These are phyloP conservation scores for Pythium insidiosum DNA, from an alignment of 352 stramenopile genomes.

Conservation along the genomic window DNA sequence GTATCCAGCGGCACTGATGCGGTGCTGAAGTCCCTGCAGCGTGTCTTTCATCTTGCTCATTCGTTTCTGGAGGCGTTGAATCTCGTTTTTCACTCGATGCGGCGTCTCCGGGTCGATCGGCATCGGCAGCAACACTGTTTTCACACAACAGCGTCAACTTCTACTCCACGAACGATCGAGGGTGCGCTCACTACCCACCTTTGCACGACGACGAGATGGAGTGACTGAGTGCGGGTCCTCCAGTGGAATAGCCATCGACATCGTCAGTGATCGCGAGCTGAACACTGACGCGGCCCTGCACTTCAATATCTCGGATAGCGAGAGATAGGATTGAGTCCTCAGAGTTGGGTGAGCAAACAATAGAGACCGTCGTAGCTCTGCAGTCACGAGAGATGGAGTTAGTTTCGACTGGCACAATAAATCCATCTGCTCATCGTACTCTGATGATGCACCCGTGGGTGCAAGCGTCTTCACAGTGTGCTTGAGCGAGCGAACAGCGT, in stretches of 20 bases:
- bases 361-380: too few species aligned
- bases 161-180: background rate
- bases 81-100: constrained; percentile 48
- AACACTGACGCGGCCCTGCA: constrained; percentile 6
- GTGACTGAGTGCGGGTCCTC: constrained; percentile 10
- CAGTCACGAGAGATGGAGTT: too few species aligned
- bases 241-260: background rate
- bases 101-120: constrained; percentile 60
- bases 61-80: constrained; percentile 59
- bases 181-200: constrained; percentile 5
- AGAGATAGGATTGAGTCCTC: too few species aligned
- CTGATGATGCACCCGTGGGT: constrained; percentile 18
- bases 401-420: too few species aligned
- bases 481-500: constrained; percentile 90
- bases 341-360: too few species aligned
- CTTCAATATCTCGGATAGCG: constrained; percentile 6
- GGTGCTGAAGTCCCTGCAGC: constrained; percentile 29
- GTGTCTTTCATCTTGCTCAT: constrained; percentile 40
- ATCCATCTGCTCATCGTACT: too few species aligned
- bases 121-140: constrained; percentile 51
- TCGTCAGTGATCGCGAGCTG: background rate
- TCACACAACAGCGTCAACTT: background rate
- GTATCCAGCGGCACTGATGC: constrained; percentile 44
- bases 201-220: constrained; percentile 20
- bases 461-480: constrained; percentile 70